Conservation (phyloP, 164 flowering plant genomes). For the Berberis vulgaris region DNA sequence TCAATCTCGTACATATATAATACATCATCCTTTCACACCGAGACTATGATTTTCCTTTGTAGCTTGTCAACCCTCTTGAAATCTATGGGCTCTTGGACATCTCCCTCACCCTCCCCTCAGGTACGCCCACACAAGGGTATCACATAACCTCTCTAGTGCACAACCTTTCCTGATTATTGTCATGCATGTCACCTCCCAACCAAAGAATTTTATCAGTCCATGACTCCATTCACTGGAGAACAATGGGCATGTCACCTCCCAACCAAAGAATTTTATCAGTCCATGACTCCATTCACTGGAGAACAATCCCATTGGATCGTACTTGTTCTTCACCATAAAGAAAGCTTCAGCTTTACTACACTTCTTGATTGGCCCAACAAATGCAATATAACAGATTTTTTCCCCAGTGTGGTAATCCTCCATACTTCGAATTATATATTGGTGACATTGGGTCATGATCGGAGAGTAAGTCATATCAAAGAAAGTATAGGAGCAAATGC, state of each 20-base stretch:
- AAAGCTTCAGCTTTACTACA: slow-evolving; percentile 31
- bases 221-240: no score
- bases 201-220: no score
- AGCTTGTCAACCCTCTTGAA: no score
- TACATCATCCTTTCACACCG: no score
- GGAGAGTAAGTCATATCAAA: slow-evolving; percentile 63
- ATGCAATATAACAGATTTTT: slow-evolving; percentile 68
- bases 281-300: no score
- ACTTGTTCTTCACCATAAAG: slow-evolving; percentile 55
- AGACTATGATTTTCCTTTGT: no score
- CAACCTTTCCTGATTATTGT: slow-evolving; percentile 46
- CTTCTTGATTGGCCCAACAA: slow-evolving; percentile 43
- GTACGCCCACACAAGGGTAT: slow-evolving; percentile 73
- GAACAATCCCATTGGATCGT: no score
- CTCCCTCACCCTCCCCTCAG: no score
- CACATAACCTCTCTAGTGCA: slow-evolving; percentile 72
- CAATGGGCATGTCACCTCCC: no score
- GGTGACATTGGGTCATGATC: slow-evolving; percentile 64
- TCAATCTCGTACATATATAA: no score
- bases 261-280: slow-evolving; percentile 61
- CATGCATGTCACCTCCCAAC: slow-evolving; percentile 28
- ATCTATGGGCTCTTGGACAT: no score
- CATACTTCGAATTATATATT: slow-evolving; percentile 71
- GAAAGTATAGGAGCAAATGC: slow-evolving; percentile 41
- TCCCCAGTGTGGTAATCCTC: no score